Evolutionary conservation across 768 basidiomycete genomes (phyloP).

Genomic region (Rossbeevera mucosa): DNA sequence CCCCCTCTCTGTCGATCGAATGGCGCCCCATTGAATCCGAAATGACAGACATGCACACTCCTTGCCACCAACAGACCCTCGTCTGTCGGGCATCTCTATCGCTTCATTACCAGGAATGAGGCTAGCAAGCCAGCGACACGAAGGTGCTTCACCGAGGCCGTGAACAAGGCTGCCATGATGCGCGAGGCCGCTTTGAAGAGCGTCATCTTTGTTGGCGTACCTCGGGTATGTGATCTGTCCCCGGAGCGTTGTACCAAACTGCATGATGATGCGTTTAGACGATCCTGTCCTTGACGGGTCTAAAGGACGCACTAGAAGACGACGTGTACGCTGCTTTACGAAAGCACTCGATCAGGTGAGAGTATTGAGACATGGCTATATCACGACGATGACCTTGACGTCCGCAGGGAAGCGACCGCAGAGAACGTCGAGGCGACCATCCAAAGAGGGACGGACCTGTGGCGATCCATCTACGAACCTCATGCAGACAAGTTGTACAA

Average conservation of each 20-base stretch:
- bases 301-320: conserved; percentile 73
- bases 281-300: conserved; percentile 74
- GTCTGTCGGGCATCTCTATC: conserved; percentile 75
- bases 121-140: conserved; percentile 38
- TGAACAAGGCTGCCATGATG: conserved; percentile 78
- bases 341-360: conserved; percentile 63
- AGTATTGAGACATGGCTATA: no score
- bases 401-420: conserved; percentile 56
- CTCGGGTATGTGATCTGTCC: conserved; percentile 46
- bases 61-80: conserved; percentile 79
- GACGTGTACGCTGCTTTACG: conserved; percentile 73
- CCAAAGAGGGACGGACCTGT: conserved; percentile 65
- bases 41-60: conserved; percentile 71
- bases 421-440: conserved; percentile 67
- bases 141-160: conserved; percentile 47
- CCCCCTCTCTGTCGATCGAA: conserved; percentile 9
- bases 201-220: conserved; percentile 83
- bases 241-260: conserved; percentile 5
- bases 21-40: conserved; percentile 25
- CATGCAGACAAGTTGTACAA: conserved; percentile 84
- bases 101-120: conserved; percentile 58
- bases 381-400: no score
- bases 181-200: conserved; percentile 88
- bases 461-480: conserved; percentile 86
- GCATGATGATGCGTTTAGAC: conserved; percentile 44